Base-by-base conservation (phyloP, 148 eudicot genomes). In the Cornus suecica region DNA sequence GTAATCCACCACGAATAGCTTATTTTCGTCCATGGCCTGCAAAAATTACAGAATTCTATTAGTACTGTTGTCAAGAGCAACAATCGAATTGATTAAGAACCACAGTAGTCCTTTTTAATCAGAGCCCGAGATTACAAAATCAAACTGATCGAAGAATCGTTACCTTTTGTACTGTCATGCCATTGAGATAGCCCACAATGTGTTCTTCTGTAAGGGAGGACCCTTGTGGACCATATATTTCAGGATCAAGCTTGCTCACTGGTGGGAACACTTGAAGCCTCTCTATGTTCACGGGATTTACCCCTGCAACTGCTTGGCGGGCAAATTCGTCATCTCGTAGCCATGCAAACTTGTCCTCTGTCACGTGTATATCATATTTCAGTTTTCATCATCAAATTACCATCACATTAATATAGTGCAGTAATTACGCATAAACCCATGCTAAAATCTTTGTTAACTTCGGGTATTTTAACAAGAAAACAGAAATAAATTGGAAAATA, bases 271-370 rank as follows among this genome's bases (percentile, higher is more conserved):
- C 81, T 41, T 82, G 81, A 80, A 94, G 88, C 80, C 90, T 87
- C 84, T 91, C 89, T 25, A 94, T 94, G 79, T 72, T 84, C 26
- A 83, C 90, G 0, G 99, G 99, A 76, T 94, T 94, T 22, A 94
- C 92, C 45, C 99, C 99, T 10, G 99, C 97, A 52, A 94, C 27
- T 69, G 88, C 92, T 79, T 94, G 97, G 14, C 99, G 84, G 22
- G 89, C 99, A 85, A 94, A 94, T 81, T 94, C 99, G 74, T 94
- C 99, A 76, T 94, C 99, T 73, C 99, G 77, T 86, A 92, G 79
- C 97, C 99, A 94, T 9, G 99, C 97, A 73, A 84, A 83, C 61
- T 88, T 92, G 80, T 94, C 99, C 94, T 88, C 99, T 94, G 90
- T 37, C 48, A 84, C 16, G 32, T 10, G 25, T 9, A n/a, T 28